Evolutionary conservation across 1,139 yeast species (phyloP).

Genomic region (Nakaseomyces glabratus): DNA sequence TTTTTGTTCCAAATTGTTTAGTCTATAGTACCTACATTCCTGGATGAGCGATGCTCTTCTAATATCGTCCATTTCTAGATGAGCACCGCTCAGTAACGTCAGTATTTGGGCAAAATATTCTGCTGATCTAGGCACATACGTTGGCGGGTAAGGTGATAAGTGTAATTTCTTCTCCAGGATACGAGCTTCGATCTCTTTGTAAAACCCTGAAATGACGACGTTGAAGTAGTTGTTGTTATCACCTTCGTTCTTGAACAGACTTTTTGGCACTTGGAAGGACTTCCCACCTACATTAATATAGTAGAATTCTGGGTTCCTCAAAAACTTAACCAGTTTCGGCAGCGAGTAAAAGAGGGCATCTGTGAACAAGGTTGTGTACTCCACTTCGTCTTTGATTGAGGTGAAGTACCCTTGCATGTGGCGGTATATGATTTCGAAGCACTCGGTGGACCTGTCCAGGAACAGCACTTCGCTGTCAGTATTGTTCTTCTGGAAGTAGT

Average conservation of each 20-base stretch:
- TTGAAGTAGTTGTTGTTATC: conserved; percentile 70
- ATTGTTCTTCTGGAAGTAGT: conserved; percentile 30
- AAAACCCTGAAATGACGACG: conserved; percentile 43
- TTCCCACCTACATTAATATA: conserved; percentile 55
- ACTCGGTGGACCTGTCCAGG: conserved; percentile 61
- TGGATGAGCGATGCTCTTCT: conserved; percentile 41
- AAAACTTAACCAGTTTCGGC: conserved; percentile 41
- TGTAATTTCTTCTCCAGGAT: conserved; percentile 41
- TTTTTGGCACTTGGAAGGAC: conserved; percentile 49
- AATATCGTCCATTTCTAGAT: conserved; percentile 44
- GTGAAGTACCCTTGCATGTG: conserved; percentile 74
- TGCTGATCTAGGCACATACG: conserved; percentile 44
- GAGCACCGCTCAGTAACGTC: conserved; percentile 47
- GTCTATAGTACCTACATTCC: conserved; percentile 70
- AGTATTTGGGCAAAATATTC: conserved; percentile 50
- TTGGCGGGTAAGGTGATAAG: conserved; percentile 66
- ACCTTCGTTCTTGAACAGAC: conserved; percentile 46
- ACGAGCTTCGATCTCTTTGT: conserved; percentile 38
- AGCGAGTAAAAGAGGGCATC: conserved; percentile 67
- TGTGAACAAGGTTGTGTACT: conserved; percentile 49
- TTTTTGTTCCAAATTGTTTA: conserved; percentile 61
- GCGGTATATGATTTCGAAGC: conserved; percentile 53
- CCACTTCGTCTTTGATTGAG: conserved; percentile 46
- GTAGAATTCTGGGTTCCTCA: conserved; percentile 43
- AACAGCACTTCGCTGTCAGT: conserved; percentile 34